phyloP scores from a whole-genome alignment of 805 yeast genomes.

The Metschnikowia reukaufii region DNA sequence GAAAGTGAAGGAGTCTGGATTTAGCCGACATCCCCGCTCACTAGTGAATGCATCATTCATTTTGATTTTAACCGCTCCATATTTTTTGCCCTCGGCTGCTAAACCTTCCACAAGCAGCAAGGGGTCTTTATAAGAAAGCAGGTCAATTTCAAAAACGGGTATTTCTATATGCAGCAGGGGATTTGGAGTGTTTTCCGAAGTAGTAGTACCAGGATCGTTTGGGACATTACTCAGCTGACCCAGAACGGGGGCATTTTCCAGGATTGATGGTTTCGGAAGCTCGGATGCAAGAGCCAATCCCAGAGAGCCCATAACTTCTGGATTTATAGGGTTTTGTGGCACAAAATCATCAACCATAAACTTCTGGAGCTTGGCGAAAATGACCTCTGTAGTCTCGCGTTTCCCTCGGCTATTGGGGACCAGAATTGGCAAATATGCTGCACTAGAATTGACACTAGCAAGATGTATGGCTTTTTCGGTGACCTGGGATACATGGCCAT shows the following conservation, averaged over 20 bases:
- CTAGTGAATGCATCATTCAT: conserved; percentile 48
- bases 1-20: conserved; percentile 52
- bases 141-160: conserved; percentile 55
- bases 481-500: background rate
- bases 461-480: conserved; percentile 12
- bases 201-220: background rate
- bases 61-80: conserved; percentile 74
- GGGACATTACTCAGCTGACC: background rate
- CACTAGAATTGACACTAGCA: conserved; percentile 20
- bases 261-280: background rate
- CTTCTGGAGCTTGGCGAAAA: conserved; percentile 5
- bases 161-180: conserved; percentile 21
- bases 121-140: conserved; percentile 60
- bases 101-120: conserved; percentile 59
- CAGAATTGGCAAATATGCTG: conserved; percentile 40
- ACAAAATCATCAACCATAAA: background rate
- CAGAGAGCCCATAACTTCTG: background rate
- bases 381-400: conserved; percentile 4
- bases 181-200: background rate
- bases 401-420: background rate
- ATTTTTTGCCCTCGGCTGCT: conserved; percentile 49
- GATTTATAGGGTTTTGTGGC: background rate
- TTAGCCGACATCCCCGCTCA: conserved; percentile 29
- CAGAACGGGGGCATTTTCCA: background rate
- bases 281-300: conserved; percentile 3